Percentiles rank a stretch among this genome's conserved stretches.
phyloP scores from a whole-genome alignment of 1,284 basidiomycete genomes.

The Chalciporus sp. region DNA sequence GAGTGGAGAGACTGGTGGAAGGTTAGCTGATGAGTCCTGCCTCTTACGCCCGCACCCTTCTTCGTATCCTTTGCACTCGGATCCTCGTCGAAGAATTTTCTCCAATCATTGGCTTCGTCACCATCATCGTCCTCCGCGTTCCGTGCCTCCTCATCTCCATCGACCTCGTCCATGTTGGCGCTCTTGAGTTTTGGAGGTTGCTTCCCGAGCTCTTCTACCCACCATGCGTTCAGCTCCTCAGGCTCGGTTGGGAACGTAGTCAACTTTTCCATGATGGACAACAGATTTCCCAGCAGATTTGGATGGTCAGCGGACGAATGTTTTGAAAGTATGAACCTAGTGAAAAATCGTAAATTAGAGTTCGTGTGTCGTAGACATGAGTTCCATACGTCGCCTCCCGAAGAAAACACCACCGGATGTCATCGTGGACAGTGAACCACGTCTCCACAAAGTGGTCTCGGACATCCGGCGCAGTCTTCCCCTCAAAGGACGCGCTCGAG shows the following conservation, averaged over 20 bases:
- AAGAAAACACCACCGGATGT: constrained; percentile 93
- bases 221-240: constrained; percentile 84
- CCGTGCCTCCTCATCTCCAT: constrained; percentile 40
- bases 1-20: constrained; percentile 77
- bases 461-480: constrained; percentile 58
- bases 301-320: constrained; percentile 37
- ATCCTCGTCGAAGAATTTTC: constrained; percentile 77
- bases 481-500: constrained; percentile 26
- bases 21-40: constrained; percentile 63
- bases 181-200: constrained; percentile 58
- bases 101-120: constrained; percentile 72
- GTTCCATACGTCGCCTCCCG: constrained; percentile 74
- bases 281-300: constrained; percentile 60
- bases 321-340: constrained; percentile 27
- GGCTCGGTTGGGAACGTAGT: constrained; percentile 80
- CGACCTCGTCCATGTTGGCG: constrained; percentile 43
- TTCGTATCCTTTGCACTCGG: constrained; percentile 38
- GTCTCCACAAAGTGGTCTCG: constrained; percentile 64
- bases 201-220: constrained; percentile 72
- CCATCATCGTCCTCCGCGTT: constrained; percentile 48
- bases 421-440: constrained; percentile 83
- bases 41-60: constrained; percentile 41
- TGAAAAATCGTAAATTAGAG: constrained; percentile 3
- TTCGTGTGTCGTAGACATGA: neutral
- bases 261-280: constrained; percentile 78